These are phyloP conservation scores for Aspergillus carbonarius DNA, from an alignment of 2,329 filamentous ascomycete genomes.

Conservation along the genomic window DNA sequence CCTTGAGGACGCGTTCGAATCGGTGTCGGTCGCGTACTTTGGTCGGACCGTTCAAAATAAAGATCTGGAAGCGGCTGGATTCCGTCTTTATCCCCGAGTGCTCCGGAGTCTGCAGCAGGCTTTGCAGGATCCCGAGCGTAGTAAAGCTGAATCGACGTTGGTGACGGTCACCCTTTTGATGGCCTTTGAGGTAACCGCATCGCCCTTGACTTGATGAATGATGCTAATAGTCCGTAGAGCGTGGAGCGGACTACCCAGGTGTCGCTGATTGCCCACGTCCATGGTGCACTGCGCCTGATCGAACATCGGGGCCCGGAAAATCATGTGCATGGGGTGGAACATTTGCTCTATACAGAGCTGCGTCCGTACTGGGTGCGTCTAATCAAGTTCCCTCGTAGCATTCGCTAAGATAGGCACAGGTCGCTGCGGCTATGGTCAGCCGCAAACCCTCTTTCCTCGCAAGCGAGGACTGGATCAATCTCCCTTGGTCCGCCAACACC, in stretches of 20 bases:
- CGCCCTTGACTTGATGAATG: neutral
- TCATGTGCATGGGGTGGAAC: conserved; percentile 42
- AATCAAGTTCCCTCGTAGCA: neutral
- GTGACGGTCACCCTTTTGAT: conserved; percentile 40
- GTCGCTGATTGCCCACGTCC: conserved; percentile 34
- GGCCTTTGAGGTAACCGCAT: conserved; percentile 35
- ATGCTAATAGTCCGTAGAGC: conserved; percentile 23
- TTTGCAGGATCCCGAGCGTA: conserved; percentile 35
- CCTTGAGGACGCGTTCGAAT: conserved; percentile 37
- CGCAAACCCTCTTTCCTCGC: conserved; percentile 39
- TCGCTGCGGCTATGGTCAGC: conserved; percentile 30
- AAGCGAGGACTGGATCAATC: conserved; percentile 39
- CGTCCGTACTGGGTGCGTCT: conserved; percentile 40
- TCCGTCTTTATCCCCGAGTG: conserved; percentile 36
- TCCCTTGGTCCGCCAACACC: conserved; percentile 40
- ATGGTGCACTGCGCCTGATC: conserved; percentile 37
- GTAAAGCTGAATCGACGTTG: conserved; percentile 39
- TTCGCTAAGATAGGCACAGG: conserved; percentile 16
- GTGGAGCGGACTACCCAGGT: conserved; percentile 38
- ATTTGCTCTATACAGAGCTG: conserved; percentile 39
- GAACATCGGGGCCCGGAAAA: conserved; percentile 41
- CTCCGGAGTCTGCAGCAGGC: conserved; percentile 39
- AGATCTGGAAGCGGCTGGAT: conserved; percentile 34
- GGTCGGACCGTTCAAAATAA: conserved; percentile 38
- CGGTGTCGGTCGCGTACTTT: conserved; percentile 41